Percentiles rank a stretch among this genome's conserved stretches.
phyloP scores from a whole-genome alignment of 2,329 filamentous ascomycete species.

The Cladophialophora bantiana region DNA sequence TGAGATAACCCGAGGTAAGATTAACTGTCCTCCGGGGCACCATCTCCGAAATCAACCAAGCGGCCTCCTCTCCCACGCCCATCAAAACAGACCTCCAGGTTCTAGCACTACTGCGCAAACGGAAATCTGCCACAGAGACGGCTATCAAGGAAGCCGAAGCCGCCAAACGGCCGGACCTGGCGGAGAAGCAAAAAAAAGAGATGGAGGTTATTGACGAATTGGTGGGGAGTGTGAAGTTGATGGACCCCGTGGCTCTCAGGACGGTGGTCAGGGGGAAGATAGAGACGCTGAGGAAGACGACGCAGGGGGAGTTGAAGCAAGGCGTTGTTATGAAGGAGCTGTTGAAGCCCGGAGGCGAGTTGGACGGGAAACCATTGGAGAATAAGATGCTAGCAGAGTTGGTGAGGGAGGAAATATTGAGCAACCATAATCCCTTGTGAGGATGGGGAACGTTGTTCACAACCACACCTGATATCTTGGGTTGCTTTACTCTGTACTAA shows the following conservation, averaged over 20 bases:
- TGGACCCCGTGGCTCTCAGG: constrained; percentile 51
- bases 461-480: not conserved
- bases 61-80: constrained; percentile 54
- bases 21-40: constrained; percentile 57
- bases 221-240: constrained; percentile 50
- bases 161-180: constrained; percentile 53
- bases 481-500: constrained; percentile 17
- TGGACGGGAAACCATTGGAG: constrained; percentile 55
- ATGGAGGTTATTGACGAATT: constrained; percentile 55
- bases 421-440: constrained; percentile 24
- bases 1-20: constrained; percentile 41
- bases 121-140: constrained; percentile 47
- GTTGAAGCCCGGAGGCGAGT: constrained; percentile 49
- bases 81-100: constrained; percentile 57
- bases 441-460: not conserved
- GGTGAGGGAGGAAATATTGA: constrained; percentile 45
- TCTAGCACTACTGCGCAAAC: constrained; percentile 56
- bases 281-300: constrained; percentile 43
- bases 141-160: constrained; percentile 52
- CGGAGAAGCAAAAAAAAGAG: constrained; percentile 54
- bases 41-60: constrained; percentile 59
- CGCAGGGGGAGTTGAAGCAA: constrained; percentile 45
- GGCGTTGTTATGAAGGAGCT: constrained; percentile 53
- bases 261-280: constrained; percentile 48
- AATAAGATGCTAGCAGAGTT: constrained; percentile 51